phyloP scores from a whole-genome alignment of 306 rosid genomes.

The Dalbergia oliveri region DNA sequence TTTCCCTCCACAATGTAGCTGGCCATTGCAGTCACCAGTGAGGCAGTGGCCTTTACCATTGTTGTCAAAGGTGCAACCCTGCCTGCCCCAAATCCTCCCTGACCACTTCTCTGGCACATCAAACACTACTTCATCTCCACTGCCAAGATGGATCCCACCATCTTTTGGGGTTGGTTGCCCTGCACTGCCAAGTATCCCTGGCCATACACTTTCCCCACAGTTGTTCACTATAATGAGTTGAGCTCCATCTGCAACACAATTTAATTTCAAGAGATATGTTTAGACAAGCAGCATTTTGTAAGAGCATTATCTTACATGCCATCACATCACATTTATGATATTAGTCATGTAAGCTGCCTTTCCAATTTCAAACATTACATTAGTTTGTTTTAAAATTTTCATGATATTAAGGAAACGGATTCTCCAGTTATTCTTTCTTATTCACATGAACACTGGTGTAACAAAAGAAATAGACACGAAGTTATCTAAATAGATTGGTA shows the following conservation, averaged over 20 bases:
- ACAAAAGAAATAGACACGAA: too few relatives aligned
- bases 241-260: constrained; percentile 73
- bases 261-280: background rate
- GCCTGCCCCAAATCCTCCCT: constrained; percentile 96
- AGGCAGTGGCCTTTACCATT: constrained; percentile 75
- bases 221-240: constrained; percentile 89
- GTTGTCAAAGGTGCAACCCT: constrained; percentile 75
- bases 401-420: background rate
- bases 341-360: background rate
- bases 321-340: background rate
- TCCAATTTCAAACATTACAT: background rate
- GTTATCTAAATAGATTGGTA: too few relatives aligned
- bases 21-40: constrained; percentile 80
- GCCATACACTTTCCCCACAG: constrained; percentile 90
- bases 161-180: constrained; percentile 79
- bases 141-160: constrained; percentile 87
- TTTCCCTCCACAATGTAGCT: constrained; percentile 65
- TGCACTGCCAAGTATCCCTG: constrained; percentile 86
- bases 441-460: too few relatives aligned
- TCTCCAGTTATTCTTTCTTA: too few relatives aligned
- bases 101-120: constrained; percentile 87
- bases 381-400: background rate
- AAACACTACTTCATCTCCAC: constrained; percentile 75
- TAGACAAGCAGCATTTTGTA: background rate
- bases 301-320: background rate